These are phyloP conservation scores for Thelephora terrestris DNA, from an alignment of 1,284 basidiomycete species.

Conservation along the genomic window DNA sequence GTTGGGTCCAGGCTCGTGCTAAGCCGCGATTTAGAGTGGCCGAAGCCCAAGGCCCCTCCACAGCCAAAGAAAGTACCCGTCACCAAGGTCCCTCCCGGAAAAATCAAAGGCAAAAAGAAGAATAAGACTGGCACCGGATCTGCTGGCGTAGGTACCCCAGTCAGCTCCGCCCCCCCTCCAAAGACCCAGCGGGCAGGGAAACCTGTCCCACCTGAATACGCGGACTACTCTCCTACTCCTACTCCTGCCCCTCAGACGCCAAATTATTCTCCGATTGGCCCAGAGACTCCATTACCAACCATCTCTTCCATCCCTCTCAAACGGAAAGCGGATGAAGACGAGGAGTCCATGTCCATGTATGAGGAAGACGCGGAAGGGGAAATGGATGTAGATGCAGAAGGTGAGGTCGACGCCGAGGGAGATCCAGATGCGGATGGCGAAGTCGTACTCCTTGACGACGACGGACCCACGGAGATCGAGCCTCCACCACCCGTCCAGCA, in stretches of 20 bases:
- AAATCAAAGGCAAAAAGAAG: constrained; percentile 27
- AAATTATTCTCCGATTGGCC: constrained; percentile 35
- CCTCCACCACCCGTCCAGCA: constrained; percentile 37
- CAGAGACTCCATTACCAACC: constrained; percentile 43
- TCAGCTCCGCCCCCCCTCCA: not conserved
- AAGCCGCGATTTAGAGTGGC: constrained; percentile 89
- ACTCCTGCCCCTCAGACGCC: constrained; percentile 20
- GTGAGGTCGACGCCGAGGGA: constrained; percentile 47
- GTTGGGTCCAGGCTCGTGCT: constrained; percentile 79
- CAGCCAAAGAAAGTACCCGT: constrained; percentile 39
- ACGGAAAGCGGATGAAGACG: constrained; percentile 49
- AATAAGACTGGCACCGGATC: constrained; percentile 6
- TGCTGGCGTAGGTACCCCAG: too few species aligned
- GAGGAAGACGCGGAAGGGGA: constrained; percentile 54
- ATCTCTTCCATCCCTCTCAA: constrained; percentile 38
- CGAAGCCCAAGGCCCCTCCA: constrained; percentile 71
- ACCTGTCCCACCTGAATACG: constrained; percentile 6
- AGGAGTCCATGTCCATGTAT: constrained; percentile 15
- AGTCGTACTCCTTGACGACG: constrained; percentile 31
- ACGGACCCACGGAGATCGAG: constrained; percentile 25
- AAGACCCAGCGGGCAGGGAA: constrained; percentile 8
- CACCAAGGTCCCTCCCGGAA: constrained; percentile 49
- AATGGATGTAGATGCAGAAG: constrained; percentile 40
- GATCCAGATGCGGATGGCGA: constrained; percentile 40
- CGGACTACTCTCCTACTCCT: constrained; percentile 6